Base-by-base conservation (phyloP, 371 early-diverging fungal species). In the Saksenaea vasiformis region DNA sequence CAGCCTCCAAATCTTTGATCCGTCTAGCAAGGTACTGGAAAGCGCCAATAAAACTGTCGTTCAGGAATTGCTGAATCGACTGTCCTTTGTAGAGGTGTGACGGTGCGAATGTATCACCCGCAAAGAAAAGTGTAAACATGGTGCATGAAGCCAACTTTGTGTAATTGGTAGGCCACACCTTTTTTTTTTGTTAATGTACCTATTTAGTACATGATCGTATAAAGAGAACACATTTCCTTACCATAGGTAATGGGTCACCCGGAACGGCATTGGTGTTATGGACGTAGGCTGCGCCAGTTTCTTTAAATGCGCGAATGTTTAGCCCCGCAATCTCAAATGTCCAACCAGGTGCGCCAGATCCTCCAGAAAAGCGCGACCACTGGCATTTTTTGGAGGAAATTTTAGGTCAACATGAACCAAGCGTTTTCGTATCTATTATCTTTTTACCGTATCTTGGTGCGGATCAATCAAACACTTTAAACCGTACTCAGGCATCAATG, bases 41-140 rank as follows among this genome's bases (percentile, higher is more conserved):
- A 31, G 85, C 84, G n/a, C 76, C 64, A 7, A 87, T 70, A 57
- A 81, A 89, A 62, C 77, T 61, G 19, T 71, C 68, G 47, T 85
- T 82, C 19, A 89, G 57, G 17, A 80, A 80, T 44, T 87, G 80
- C 47, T 89, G 90, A 28, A 89, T 72, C 0, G 82, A 62, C 38
- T 75, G 72, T 19, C 84, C 87, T 39, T 84, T 56, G 39, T 83
- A 81, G 34, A 59, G 71, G 31, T 71, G 70, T 0, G 77, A 67
- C 10, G 94, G 93, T 1, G 91, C 91, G 80, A 91, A 92, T 0
- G 81, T 83, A 36, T 87, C 80, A 24, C 93, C 93, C 8, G 77
- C 95, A 71, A 90, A 93, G 61, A 93, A 93, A n/a, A 93, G 69
- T 0, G 94, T 91, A 62, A 92, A 93, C 92, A 93, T 92, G 26